phyloP scores from a whole-genome alignment of 1,284 basidiomycete species.

The Grifola frondosa region DNA sequence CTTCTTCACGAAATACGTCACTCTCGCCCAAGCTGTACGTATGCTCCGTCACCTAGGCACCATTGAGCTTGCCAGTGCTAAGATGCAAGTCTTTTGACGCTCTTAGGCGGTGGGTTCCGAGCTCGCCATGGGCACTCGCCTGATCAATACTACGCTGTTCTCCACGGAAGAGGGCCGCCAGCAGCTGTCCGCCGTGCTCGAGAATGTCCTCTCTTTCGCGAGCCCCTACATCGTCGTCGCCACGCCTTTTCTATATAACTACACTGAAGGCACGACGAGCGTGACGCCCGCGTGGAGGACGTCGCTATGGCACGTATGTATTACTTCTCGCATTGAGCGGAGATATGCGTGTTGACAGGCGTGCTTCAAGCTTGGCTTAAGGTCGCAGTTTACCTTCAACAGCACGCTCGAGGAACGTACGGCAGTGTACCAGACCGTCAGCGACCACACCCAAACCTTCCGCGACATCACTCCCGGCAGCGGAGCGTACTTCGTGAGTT shows the following conservation, averaged over 20 bases:
- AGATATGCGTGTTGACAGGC: background rate
- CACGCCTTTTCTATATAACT: constrained; percentile 44
- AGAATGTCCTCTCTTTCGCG: constrained; percentile 25
- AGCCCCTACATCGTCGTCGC: constrained; percentile 32
- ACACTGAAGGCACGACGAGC: constrained; percentile 41
- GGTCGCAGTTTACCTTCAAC: constrained; percentile 39
- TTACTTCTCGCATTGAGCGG: background rate
- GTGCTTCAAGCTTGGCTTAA: constrained; percentile 6
- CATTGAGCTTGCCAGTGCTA: constrained; percentile 1
- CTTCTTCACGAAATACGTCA: constrained; percentile 34
- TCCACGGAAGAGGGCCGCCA: constrained; percentile 23
- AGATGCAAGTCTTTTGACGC: background rate
- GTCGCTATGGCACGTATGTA: constrained; percentile 47
- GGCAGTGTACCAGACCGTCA: constrained; percentile 35
- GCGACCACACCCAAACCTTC: constrained; percentile 39
- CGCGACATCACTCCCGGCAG: constrained; percentile 47
- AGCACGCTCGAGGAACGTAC: constrained; percentile 38
- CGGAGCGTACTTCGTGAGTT: constrained; percentile 48
- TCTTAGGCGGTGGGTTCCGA: constrained; percentile 31
- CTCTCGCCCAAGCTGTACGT: constrained; percentile 27
- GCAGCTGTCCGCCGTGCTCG: constrained; percentile 27
- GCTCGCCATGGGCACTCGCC: constrained; percentile 31
- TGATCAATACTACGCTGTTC: constrained; percentile 32
- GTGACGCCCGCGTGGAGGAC: constrained; percentile 48
- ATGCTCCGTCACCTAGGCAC: background rate